Percentiles rank a stretch among this genome's conserved stretches.
Evolutionary conservation across 495 filamentous ascomycete genomes (phyloP).

Genomic region (Aspergillus nanangensis): DNA sequence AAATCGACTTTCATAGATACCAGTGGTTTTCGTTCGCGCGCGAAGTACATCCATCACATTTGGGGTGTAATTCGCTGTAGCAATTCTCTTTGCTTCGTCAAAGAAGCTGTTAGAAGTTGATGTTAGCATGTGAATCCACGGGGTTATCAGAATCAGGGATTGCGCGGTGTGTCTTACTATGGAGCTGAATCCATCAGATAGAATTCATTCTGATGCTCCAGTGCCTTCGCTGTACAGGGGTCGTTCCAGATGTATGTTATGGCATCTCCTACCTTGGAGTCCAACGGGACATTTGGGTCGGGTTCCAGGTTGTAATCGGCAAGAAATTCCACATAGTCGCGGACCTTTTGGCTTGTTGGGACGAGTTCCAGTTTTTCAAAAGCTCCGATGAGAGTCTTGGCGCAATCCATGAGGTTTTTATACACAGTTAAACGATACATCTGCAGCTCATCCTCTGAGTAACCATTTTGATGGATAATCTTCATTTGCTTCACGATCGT

Average conservation of each 20-base stretch:
- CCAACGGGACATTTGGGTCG: slow-evolving; percentile 77
- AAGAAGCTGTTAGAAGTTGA: no score
- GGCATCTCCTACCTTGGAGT: slow-evolving; percentile 73
- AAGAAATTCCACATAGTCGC: slow-evolving; percentile 72
- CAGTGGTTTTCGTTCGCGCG: slow-evolving; percentile 97
- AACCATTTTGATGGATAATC: slow-evolving; percentile 97
- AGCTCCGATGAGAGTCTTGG: slow-evolving; percentile 82
- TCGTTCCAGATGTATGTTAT: slow-evolving; percentile 88
- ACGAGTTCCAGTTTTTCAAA: slow-evolving; percentile 85
- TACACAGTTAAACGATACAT: slow-evolving; percentile 94
- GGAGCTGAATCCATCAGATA: slow-evolving; percentile 99
- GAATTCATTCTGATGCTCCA: slow-evolving; percentile 96
- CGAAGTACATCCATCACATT: slow-evolving; percentile 90
- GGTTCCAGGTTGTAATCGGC: slow-evolving; percentile 85
- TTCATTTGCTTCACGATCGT: slow-evolving; percentile 99
- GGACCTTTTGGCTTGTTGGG: slow-evolving; percentile 63
- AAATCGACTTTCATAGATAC: slow-evolving; percentile 98
- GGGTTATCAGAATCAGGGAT: no score
- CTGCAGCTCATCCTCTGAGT: slow-evolving; percentile 83
- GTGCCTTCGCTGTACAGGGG: slow-evolving; percentile 71
- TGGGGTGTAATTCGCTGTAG: slow-evolving; percentile 79
- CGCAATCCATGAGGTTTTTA: slow-evolving; percentile 96
- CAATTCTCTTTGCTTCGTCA: slow-evolving; percentile 84
- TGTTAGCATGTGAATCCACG: no score
- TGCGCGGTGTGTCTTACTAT: slow-evolving; percentile 68